Evolutionary conservation across 2,329 filamentous ascomycete species (phyloP).

Genomic region (Ophiosphaerella herpotricha): DNA sequence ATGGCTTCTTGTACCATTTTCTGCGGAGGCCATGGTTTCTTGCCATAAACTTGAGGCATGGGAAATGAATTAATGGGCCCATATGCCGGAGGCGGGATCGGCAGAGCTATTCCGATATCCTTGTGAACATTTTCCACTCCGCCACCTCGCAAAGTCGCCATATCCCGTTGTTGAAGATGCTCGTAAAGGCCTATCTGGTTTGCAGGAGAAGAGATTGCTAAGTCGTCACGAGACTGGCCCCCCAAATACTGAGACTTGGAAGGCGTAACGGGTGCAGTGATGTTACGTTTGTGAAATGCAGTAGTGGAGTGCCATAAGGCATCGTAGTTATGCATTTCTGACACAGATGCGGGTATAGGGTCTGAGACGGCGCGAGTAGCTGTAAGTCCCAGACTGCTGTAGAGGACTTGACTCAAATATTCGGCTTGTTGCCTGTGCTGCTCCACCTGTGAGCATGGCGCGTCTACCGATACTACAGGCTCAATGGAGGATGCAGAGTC

Average conservation of each 20-base stretch:
- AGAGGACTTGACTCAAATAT: constrained; percentile 30
- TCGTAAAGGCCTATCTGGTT: not conserved
- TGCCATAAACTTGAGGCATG: not conserved
- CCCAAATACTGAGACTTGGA: not conserved
- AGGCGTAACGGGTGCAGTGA: constrained; percentile 6
- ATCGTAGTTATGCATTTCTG: constrained; percentile 4
- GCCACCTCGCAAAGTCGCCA: constrained; percentile 18
- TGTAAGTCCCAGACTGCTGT: constrained; percentile 13
- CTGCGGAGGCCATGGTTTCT: not conserved
- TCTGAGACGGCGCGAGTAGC: constrained; percentile 1
- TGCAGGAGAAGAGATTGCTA: not conserved
- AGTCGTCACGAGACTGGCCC: not conserved
- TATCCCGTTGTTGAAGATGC: not conserved
- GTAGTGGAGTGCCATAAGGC: constrained; percentile 9
- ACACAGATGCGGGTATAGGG: constrained; percentile 2
- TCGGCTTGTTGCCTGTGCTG: constrained; percentile 30
- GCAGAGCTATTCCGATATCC: not conserved
- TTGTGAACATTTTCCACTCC: not conserved
- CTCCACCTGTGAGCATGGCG: constrained; percentile 4
- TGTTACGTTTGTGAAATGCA: constrained; percentile 11
- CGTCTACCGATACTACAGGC: not conserved
- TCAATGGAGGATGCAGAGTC: not conserved
- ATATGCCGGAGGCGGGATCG: not conserved
- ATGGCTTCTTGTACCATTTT: not conserved
- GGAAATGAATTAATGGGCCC: not conserved